phyloP scores from a whole-genome alignment of 148 eudicot genomes.

The Amaranthus cruentus region DNA sequence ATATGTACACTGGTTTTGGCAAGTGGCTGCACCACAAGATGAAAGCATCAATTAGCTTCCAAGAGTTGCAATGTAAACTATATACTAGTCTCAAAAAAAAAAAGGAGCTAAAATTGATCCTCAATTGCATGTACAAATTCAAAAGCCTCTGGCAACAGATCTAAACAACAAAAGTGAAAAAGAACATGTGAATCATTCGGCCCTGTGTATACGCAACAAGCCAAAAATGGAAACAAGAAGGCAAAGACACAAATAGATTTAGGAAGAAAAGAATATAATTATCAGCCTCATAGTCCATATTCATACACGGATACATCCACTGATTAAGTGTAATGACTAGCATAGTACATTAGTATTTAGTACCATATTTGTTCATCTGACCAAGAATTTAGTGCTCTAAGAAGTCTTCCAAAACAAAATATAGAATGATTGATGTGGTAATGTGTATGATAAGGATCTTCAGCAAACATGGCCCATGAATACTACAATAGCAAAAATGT shows the following conservation, averaged over 20 bases:
- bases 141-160: background rate
- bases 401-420: background rate
- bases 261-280: too few relatives aligned
- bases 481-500: too few relatives aligned
- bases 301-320: too few relatives aligned
- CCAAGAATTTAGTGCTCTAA: background rate
- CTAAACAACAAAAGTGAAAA: background rate
- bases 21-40: conserved; percentile 39
- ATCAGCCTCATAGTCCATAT: too few relatives aligned
- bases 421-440: background rate
- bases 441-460: background rate
- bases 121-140: background rate
- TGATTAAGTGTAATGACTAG: too few relatives aligned
- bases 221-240: too few relatives aligned
- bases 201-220: too few relatives aligned
- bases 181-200: background rate
- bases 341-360: too few relatives aligned
- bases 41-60: conserved; percentile 2
- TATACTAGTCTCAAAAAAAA: background rate
- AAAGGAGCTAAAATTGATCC: background rate
- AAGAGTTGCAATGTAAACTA: background rate
- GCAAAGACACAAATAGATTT: too few relatives aligned
- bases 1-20: conserved; percentile 26
- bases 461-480: background rate
- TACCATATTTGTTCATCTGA: too few relatives aligned